Base-by-base conservation (phyloP, 371 early-diverging fungal genomes). In the Funneliformis caledonium region DNA sequence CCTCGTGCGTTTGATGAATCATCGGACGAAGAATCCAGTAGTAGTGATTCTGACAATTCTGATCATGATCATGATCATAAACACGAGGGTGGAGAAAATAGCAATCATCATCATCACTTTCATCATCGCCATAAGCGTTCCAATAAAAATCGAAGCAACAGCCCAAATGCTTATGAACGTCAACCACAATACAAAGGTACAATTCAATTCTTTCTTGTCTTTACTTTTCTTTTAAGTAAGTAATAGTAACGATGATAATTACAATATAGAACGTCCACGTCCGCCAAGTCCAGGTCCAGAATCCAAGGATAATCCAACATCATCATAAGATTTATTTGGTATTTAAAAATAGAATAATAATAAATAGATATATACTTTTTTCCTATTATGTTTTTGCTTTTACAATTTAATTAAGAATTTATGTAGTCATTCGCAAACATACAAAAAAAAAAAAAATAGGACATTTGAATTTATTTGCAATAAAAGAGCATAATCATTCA, bases 1-100 rank as follows among this genome's bases (percentile, higher is more conserved):
- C 92, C 94, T 79, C 91, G 89, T 68, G 86, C 83, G 48, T 88
- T 94, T 76, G 96, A 92, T 72, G 95, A 94, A 81, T 91, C 92
- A 0, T 92, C 92, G 16, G 86, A 89, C 8, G 92, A 90, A 61
- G 87, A 87, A 50, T 86, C 86, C 14, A 50, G 50, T 16, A 52
- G 42, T 22, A 42, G 45, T 50, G 42, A 48, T 72, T 50, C 47
- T 37, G 76, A 75, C n/a, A 52, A 67, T 52, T 26, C 22, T 1
- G 59, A 70, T 48, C 72, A 72, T 62, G 26, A 52, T 62, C n/a
- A 69, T 69, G 70, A 70, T 16, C 22, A 60, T 50, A 22, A 59
- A 9, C 31, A 50, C n/a, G n/a, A 37, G 37, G 37, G 37, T 37
- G 67, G 78, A 6, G 67, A 67, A 50, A 59, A 74, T 74, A 9